Conservation (phyloP, 2,329 filamentous ascomycete genomes). For the Boeremia exigua region DNA sequence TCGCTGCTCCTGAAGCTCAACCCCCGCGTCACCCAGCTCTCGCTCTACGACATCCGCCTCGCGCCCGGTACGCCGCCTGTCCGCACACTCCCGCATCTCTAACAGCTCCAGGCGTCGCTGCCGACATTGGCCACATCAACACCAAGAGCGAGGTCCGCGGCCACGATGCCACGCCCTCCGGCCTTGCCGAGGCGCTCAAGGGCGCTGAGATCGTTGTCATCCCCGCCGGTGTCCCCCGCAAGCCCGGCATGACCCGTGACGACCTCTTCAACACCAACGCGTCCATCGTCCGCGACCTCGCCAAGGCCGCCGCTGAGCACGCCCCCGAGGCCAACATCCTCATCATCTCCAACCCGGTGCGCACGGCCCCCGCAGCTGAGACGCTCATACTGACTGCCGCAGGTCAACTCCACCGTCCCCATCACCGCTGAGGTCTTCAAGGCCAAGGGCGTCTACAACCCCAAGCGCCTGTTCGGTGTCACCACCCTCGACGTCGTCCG, state of each 20-base stretch:
- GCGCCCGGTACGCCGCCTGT: conserved; percentile 73
- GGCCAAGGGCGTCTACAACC: conserved; percentile 94
- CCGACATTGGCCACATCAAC: conserved; percentile 98
- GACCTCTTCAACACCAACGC: conserved; percentile 99
- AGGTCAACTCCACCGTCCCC: conserved; percentile 98
- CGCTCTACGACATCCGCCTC: conserved; percentile 96
- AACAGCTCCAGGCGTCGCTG: conserved; percentile 78
- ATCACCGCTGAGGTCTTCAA: conserved; percentile 98
- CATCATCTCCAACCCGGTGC: conserved; percentile 94
- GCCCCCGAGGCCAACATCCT: conserved; percentile 93
- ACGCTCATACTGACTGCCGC: conserved; percentile 16
- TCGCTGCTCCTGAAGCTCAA: conserved; percentile 99
- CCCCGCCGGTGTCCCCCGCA: conserved; percentile 96
- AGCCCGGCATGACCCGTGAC: conserved; percentile 99
- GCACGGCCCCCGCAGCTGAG: conserved; percentile 22
- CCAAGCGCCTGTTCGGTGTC: conserved; percentile 98
- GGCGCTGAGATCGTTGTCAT: conserved; percentile 94
- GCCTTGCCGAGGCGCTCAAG: conserved; percentile 80
- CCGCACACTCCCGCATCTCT: neutral
- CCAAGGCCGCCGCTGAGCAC: conserved; percentile 89
- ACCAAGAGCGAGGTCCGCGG: conserved; percentile 94
- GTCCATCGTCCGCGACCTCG: conserved; percentile 97
- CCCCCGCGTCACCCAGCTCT: conserved; percentile 89
- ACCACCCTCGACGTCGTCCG: conserved; percentile 99
- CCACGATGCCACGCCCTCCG: conserved; percentile 77